A percentile compares a stretch with the other conserved stretches of the same genome.
These are phyloP conservation scores for Citrullus amarus DNA, from an alignment of 306 rosid genomes.

Conservation along the genomic window DNA sequence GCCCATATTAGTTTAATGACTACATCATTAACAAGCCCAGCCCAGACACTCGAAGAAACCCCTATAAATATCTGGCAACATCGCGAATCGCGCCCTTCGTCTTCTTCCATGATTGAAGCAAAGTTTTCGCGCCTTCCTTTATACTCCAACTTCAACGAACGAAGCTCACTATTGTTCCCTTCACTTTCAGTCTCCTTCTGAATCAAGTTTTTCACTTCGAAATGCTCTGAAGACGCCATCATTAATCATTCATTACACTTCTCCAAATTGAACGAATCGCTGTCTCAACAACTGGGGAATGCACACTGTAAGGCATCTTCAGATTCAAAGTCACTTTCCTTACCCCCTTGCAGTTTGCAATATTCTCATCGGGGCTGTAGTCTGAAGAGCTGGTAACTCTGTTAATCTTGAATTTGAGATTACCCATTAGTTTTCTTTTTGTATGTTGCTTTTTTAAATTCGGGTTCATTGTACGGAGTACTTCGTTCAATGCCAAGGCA, in stretches of 20 bases:
- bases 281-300: background rate
- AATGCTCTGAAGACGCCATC: background rate
- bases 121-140: background rate
- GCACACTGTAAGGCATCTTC: background rate
- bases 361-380: background rate
- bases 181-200: background rate
- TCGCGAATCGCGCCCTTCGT: background rate
- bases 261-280: background rate
- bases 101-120: background rate
- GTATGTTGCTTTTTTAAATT: background rate
- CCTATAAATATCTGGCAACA: background rate
- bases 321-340: background rate
- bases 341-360: background rate
- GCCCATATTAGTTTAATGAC: background rate
- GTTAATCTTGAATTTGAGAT: background rate
- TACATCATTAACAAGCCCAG: background rate
- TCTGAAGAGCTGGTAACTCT: background rate
- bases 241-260: background rate
- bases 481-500: background rate
- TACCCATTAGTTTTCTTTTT: background rate
- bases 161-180: background rate
- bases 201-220: background rate
- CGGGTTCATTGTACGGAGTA: background rate
- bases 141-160: background rate
- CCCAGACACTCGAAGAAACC: background rate